Evolutionary conservation across 768 basidiomycete species (phyloP).

Genomic region (Hortiboletus campestris): DNA sequence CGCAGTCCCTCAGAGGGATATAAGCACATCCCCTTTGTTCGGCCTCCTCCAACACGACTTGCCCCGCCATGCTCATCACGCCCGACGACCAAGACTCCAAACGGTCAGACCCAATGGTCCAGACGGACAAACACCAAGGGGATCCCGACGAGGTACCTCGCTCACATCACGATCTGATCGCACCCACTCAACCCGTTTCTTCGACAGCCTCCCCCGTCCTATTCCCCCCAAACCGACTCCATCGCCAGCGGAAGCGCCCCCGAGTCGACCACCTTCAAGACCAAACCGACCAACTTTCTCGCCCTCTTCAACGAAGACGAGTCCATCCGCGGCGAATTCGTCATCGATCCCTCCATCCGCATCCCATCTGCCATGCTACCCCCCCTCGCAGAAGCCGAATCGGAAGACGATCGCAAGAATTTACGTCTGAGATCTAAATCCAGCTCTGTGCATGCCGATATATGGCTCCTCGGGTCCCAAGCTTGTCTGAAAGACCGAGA

Average conservation of each 20-base stretch:
- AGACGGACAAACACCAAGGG: neutral
- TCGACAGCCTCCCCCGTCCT: conserved; percentile 25
- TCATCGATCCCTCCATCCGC: conserved; percentile 41
- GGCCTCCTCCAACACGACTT: neutral
- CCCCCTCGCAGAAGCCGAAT: conserved; percentile 35
- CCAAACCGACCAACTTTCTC: conserved; percentile 30
- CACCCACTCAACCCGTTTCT: neutral
- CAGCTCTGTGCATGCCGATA: conserved; percentile 38
- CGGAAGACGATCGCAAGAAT: conserved; percentile 40
- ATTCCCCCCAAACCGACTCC: conserved; percentile 2
- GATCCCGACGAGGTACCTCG: conserved; percentile 6
- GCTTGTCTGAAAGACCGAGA: no score
- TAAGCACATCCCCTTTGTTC: no score
- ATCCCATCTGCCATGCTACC: conserved; percentile 41
- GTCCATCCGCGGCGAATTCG: conserved; percentile 33
- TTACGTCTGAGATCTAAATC: conserved; percentile 34
- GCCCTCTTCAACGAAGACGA: conserved; percentile 2
- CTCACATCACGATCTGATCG: no score
- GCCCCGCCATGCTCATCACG: conserved; percentile 4
- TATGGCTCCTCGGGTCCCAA: conserved; percentile 33
- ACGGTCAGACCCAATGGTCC: neutral
- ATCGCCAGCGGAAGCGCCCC: neutral
- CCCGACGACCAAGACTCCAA: conserved; percentile 1
- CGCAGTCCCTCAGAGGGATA: no score
- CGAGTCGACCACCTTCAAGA: conserved; percentile 15